Conservation (phyloP, 2,329 filamentous ascomycete genomes). For the Aspergillus aculeatinus region DNA sequence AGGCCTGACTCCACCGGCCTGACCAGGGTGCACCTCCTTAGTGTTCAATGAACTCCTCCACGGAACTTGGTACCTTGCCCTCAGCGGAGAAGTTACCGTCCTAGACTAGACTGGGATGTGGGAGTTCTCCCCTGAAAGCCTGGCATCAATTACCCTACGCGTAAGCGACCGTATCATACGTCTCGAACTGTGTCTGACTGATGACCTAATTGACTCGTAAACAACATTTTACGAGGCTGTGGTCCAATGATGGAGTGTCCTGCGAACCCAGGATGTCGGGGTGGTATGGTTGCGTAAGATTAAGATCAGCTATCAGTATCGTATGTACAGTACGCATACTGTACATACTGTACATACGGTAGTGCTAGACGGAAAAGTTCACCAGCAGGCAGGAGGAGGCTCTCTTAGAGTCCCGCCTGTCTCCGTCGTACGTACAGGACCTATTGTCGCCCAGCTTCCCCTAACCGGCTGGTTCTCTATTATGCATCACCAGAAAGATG, state of each 20-base stretch:
- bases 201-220: background rate
- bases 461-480: background rate
- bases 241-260: background rate
- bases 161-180: background rate
- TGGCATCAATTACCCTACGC: background rate
- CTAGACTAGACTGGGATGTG: slow-evolving; percentile 1
- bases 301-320: background rate
- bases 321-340: background rate
- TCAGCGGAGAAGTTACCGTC: slow-evolving; percentile 6
- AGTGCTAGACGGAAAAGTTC: background rate
- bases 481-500: background rate
- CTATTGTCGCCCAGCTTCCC: background rate
- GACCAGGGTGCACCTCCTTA: slow-evolving; percentile 2
- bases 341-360: background rate
- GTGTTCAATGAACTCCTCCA: background rate
- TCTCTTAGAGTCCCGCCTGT: too few relatives aligned
- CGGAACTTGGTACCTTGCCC: slow-evolving; percentile 1
- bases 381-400: background rate
- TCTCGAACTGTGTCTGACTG: background rate
- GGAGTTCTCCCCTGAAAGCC: slow-evolving; percentile 3
- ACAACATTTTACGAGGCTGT: background rate
- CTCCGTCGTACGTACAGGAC: too few relatives aligned
- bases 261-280: background rate
- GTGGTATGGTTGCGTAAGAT: background rate
- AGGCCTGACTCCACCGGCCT: slow-evolving; percentile 1